These are phyloP conservation scores for Puccinia polysora DNA, from an alignment of 1,284 basidiomycete genomes.

Conservation along the genomic window DNA sequence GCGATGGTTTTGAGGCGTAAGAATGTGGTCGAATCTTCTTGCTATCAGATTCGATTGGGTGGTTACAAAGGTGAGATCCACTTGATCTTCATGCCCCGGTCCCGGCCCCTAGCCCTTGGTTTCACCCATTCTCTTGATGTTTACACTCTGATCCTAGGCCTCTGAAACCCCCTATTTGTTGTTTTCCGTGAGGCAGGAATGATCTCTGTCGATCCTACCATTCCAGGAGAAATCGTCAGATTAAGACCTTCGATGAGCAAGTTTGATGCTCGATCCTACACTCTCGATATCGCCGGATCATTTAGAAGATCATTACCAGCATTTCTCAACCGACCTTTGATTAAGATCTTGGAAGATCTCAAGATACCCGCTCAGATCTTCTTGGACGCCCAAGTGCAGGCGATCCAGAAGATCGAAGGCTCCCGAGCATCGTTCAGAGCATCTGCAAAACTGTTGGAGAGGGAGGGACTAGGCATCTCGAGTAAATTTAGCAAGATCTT, in stretches of 20 bases:
- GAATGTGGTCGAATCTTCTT: conserved; percentile 35
- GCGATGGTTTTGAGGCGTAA: conserved; percentile 46
- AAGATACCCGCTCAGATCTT: conserved; percentile 61
- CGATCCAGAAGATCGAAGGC: conserved; percentile 59
- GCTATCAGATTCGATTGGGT: conserved; percentile 70
- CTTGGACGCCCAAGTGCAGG: conserved; percentile 59
- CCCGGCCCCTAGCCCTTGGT: too few species aligned
- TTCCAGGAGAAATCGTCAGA: conserved; percentile 60
- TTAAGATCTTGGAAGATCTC: conserved; percentile 66
- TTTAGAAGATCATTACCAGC: conserved; percentile 61
- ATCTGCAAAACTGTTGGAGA: conserved; percentile 58
- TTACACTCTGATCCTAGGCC: not conserved
- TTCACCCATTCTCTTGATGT: not conserved
- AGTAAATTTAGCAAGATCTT: conserved; percentile 60
- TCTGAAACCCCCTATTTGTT: not conserved
- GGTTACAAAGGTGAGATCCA: conserved; percentile 60
- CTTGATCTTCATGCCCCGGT: not conserved
- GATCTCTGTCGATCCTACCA: conserved; percentile 62
- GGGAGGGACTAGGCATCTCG: conserved; percentile 59
- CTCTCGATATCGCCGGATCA: conserved; percentile 66
- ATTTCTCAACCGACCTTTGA: conserved; percentile 56
- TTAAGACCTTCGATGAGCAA: conserved; percentile 71
- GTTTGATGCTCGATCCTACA: conserved; percentile 61
- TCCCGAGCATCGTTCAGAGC: conserved; percentile 59
- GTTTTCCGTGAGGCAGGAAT: too few species aligned